phyloP scores from a whole-genome alignment of 371 early-diverging fungal species.

The Syncephalastrum contaminatum region DNA sequence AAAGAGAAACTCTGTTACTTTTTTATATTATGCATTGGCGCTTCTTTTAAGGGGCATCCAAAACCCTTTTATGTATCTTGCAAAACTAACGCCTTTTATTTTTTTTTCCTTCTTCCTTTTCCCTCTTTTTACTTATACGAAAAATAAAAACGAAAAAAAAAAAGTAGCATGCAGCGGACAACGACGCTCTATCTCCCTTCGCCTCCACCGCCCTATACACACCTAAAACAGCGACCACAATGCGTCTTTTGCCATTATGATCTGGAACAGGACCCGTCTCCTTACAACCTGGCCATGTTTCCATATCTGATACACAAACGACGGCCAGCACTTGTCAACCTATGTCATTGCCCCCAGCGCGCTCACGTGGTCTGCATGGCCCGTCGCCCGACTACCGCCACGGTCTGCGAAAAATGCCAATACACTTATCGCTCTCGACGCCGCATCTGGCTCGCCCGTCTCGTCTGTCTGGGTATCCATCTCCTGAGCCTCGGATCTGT shows the following conservation, averaged over 20 bases:
- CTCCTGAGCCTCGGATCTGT: slow-evolving; percentile 30
- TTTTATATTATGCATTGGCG: slow-evolving; percentile 4
- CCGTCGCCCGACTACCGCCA: slow-evolving; percentile 2
- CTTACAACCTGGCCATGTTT: slow-evolving; percentile 5
- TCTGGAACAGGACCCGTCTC: neutral
- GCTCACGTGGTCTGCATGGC: slow-evolving; percentile 30
- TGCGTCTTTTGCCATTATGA: slow-evolving; percentile 6
- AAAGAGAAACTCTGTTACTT: neutral
- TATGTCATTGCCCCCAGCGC: slow-evolving; percentile 18
- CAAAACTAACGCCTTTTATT: neutral
- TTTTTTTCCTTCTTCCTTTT: slow-evolving; percentile 1
- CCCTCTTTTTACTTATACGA: slow-evolving; percentile 2
- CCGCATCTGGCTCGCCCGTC: slow-evolving; percentile 14
- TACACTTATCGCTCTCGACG: slow-evolving; percentile 19
- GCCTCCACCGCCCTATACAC: slow-evolving; percentile 17
- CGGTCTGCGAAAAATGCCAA: slow-evolving; percentile 22
- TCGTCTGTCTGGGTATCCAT: slow-evolving; percentile 16
- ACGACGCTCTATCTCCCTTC: slow-evolving; percentile 4
- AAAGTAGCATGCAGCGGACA: slow-evolving; percentile 5
- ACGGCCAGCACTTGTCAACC: slow-evolving; percentile 8
- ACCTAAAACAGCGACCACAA: slow-evolving; percentile 3
- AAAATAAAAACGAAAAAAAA: too few species aligned
- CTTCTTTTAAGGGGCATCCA: slow-evolving; percentile 1
- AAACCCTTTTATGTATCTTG: too few species aligned
- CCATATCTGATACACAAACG: slow-evolving; percentile 17